Conservation (phyloP, 129 eudicot genomes). For the Lactuca saligna region DNA sequence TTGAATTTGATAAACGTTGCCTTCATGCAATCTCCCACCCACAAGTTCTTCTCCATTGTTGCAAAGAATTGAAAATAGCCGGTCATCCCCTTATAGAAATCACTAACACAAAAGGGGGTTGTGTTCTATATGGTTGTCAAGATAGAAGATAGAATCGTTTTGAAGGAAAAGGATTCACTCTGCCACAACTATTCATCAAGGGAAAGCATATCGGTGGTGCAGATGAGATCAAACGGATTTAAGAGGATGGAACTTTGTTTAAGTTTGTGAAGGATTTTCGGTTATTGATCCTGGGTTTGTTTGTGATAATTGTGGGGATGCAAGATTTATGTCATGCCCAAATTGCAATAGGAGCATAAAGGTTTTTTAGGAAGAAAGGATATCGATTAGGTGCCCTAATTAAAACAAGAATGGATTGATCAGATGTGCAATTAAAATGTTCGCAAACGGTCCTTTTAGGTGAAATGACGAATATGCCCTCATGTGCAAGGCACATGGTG, state of each 20-base stretch:
- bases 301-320: constrained; percentile 45
- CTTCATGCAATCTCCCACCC: constrained; percentile 71
- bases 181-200: constrained; percentile 75
- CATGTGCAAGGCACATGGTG: no score
- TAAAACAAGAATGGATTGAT: no score
- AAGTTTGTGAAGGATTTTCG: constrained; percentile 65
- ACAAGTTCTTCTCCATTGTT: constrained; percentile 17
- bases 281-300: constrained; percentile 44
- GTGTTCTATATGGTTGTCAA: constrained; percentile 30
- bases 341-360: no score
- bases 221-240: constrained; percentile 73
- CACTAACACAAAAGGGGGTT: constrained; percentile 7
- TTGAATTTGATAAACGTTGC: constrained; percentile 79
- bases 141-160: constrained; percentile 58
- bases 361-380: no score
- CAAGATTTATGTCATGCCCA: not conserved
- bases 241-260: constrained; percentile 71
- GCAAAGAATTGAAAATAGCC: not conserved
- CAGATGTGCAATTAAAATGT: no score
- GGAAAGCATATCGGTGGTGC: constrained; percentile 80
- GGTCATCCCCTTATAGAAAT: not conserved
- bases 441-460: no score
- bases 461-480: no score
- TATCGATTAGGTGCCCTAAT: no score
- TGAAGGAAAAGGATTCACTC: constrained; percentile 53